Percentiles rank a stretch among this genome's conserved stretches.
phyloP scores from a whole-genome alignment of 768 basidiomycete genomes.

The Clitopilus passeckerianus region DNA sequence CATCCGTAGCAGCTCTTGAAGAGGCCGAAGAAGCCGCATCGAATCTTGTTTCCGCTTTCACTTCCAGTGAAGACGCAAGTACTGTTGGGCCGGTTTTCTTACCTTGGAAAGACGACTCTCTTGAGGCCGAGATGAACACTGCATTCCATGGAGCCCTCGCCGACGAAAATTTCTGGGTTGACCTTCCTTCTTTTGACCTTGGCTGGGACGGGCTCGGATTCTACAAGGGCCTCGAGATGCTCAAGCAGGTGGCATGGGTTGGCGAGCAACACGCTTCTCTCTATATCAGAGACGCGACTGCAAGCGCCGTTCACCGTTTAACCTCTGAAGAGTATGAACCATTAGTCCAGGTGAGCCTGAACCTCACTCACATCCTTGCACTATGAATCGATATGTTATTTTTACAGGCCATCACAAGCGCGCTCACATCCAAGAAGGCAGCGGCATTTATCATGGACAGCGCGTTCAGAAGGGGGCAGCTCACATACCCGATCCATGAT shows the following conservation, averaged over 20 bases:
- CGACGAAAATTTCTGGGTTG: neutral
- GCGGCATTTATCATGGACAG: neutral
- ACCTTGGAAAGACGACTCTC: neutral
- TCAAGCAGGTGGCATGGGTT: neutral
- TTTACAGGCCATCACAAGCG: neutral
- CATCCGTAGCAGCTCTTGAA: neutral
- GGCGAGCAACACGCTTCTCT: neutral
- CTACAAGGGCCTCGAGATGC: neutral
- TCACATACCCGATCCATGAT: neutral
- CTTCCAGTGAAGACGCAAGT: neutral
- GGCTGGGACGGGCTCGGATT: neutral
- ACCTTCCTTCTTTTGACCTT: neutral
- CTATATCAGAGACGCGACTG: neutral
- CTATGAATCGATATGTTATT: neutral
- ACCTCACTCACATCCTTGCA: neutral
- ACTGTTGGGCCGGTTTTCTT: neutral
- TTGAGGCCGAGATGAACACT: neutral
- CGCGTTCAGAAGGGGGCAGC: neutral
- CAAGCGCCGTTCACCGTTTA: neutral
- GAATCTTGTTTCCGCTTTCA: neutral
- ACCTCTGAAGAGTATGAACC: neutral
- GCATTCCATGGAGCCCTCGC: neutral
- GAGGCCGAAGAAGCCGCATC: neutral
- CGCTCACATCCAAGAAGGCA: neutral
- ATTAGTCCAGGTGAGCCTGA: neutral